Evolutionary conservation across 2,329 filamentous ascomycete species (phyloP).

Genomic region (Onygena corvina): DNA sequence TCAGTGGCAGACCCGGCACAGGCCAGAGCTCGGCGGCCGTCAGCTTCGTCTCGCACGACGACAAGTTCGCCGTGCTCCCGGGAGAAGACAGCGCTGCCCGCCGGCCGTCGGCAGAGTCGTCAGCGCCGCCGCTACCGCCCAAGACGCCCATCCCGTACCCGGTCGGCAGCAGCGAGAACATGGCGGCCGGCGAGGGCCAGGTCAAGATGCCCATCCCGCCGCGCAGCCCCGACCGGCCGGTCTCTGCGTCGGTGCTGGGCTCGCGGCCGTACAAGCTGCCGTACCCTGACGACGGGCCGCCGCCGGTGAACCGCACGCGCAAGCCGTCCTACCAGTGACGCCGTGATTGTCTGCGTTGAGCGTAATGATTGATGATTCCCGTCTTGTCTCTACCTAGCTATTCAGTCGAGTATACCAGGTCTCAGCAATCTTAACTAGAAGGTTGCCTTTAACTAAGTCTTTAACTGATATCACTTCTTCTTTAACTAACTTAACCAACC

Average conservation of each 20-base stretch:
- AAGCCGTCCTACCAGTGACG: conserved; percentile 65
- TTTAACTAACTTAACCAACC: no score
- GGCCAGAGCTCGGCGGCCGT: conserved; percentile 18
- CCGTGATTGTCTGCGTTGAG: no score
- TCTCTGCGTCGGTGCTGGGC: background rate
- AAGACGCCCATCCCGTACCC: conserved; percentile 59
- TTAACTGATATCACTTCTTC: no score
- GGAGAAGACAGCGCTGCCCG: conserved; percentile 36
- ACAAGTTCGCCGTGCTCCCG: conserved; percentile 55
- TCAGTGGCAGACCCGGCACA: conserved; percentile 18
- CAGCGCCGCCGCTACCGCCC: conserved; percentile 59
- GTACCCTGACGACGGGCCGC: conserved; percentile 72
- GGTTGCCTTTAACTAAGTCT: no score
- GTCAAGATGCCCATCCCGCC: conserved; percentile 27
- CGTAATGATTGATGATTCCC: no score
- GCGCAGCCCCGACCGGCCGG: conserved; percentile 22
- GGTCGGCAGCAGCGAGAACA: conserved; percentile 17
- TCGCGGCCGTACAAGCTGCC: conserved; percentile 40
- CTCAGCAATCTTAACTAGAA: no score
- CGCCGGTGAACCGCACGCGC: conserved; percentile 68
- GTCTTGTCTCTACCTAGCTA: no score
- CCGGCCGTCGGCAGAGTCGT: no score
- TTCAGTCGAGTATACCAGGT: no score
- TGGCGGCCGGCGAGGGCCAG: conserved; percentile 16
- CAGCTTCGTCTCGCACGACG: conserved; percentile 43